These are phyloP conservation scores for Starmerella geochares DNA, from an alignment of 805 yeast species.

Conservation along the genomic window DNA sequence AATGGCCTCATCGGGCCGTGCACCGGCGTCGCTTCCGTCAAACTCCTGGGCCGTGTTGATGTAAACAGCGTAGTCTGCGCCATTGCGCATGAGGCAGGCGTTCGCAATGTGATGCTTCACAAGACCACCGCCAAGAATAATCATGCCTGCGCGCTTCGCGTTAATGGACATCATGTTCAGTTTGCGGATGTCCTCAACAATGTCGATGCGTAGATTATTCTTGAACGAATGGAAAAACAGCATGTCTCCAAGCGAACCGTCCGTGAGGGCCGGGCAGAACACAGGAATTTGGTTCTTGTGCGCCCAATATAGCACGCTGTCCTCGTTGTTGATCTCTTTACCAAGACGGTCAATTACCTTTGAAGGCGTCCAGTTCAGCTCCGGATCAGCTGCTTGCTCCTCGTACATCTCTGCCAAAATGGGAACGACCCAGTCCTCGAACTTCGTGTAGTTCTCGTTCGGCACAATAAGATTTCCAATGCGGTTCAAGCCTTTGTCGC, in stretches of 20 bases:
- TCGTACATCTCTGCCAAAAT: slow-evolving; percentile 74
- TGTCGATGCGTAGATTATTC: slow-evolving; percentile 76
- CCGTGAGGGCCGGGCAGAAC: slow-evolving; percentile 95
- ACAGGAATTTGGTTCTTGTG: slow-evolving; percentile 93
- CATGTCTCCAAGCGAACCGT: slow-evolving; percentile 98
- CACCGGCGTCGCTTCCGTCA: slow-evolving; percentile 98
- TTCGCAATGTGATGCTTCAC: slow-evolving; percentile 95
- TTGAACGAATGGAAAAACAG: slow-evolving; percentile 96
- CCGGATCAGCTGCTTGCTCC: slow-evolving; percentile 61
- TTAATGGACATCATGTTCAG: slow-evolving; percentile 93
- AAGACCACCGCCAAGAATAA: slow-evolving; percentile 91
- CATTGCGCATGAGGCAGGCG: slow-evolving; percentile 98
- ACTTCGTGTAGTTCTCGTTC: slow-evolving; percentile 92
- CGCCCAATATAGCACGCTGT: slow-evolving; percentile 94
- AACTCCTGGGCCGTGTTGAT: slow-evolving; percentile 98
- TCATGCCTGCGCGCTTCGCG: slow-evolving; percentile 90
- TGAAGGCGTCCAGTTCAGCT: slow-evolving; percentile 78
- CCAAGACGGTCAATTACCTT: slow-evolving; percentile 86
- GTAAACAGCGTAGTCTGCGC: slow-evolving; percentile 95
- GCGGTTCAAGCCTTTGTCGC: slow-evolving; percentile 95
- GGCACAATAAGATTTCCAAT: slow-evolving; percentile 96
- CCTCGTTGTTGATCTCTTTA: slow-evolving; percentile 86
- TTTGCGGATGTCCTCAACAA: slow-evolving; percentile 84
- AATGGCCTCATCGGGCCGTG: slow-evolving; percentile 97
- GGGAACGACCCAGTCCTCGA: slow-evolving; percentile 98